Base-by-base conservation (phyloP, 2,329 filamentous ascomycete genomes). In the Diaporthe capsici region DNA sequence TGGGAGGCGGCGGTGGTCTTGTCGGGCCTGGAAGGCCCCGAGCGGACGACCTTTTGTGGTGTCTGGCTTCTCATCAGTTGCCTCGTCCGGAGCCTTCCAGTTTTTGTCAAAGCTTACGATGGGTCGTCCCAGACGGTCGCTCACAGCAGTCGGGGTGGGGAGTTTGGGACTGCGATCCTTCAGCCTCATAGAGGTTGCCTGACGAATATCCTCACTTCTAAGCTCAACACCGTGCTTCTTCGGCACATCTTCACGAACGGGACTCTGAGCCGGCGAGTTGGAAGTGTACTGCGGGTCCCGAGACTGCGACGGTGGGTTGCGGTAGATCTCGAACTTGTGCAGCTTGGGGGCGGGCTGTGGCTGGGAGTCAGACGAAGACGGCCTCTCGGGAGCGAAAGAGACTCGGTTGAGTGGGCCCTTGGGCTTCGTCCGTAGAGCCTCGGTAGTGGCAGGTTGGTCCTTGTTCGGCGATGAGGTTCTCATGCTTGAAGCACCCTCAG, bases 71-170 rank as follows among this genome's bases (percentile, higher is more conserved):
- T 91, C 85, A 91, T 95, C 93, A 89, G 94, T 89, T 84, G 87
- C 88, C 87, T 90, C 88, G 83, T 94, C 92, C 83, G 92, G 91
- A 82, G 92, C 90, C 88, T 92, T 94, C 92, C 95, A 98, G 83
- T 93, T 91, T 81, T 91, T 91, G 85, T 98, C 91, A 89, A 98
- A 98, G 90, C 96, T 98, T 89, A 98, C 96, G 88, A 98, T 98
- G 78, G 96, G 96, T 82, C 96, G 92, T 80, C 95, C 95, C 80
- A 94, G 94, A 82, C 90, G 94, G 86, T 98, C 94, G 86, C 95
- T 98, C 84, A 98, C 96, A 81, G 94, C 93, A 73, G 94, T 95
- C 78, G 96, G 96, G 81, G 94, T 96, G 39, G 96, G 96, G 77
- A 98, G 88, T 82, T 94, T 97, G 75, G 92, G 86, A 84, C 95